Conservation (phyloP, 495 filamentous ascomycete genomes). For the Podospora conica region DNA sequence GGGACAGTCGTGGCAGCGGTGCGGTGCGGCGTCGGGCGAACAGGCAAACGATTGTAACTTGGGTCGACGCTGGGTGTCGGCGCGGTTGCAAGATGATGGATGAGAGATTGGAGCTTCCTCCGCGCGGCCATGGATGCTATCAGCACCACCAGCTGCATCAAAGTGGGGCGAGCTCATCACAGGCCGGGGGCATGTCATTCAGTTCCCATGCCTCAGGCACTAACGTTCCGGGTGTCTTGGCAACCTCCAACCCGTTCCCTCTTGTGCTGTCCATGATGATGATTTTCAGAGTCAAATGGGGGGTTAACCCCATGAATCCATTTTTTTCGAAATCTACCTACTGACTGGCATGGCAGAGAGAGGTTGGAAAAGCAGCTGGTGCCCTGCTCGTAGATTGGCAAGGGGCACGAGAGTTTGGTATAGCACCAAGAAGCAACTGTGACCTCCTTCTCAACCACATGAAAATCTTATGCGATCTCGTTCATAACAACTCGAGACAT, state of each 20-base stretch:
- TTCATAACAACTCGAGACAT: neutral
- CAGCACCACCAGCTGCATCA: slow-evolving; percentile 1
- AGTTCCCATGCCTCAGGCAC: neutral
- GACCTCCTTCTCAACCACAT: neutral
- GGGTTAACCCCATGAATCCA: too few species aligned
- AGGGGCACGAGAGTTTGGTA: neutral
- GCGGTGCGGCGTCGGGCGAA: neutral
- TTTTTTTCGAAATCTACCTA: neutral
- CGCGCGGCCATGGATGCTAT: neutral
- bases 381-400: neutral
- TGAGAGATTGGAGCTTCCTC: neutral
- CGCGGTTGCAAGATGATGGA: neutral
- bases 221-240: neutral
- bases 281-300: neutral
- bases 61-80: neutral
- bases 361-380: neutral
- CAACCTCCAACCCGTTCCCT: neutral
- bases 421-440: neutral
- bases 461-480: neutral
- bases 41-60: neutral
- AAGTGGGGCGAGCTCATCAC: slow-evolving; percentile 5
- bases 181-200: neutral
- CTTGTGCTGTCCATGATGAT: neutral
- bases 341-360: neutral
- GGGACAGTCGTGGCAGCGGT: neutral